Base-by-base conservation (phyloP, 306 rosid species). In the Cicer yamashitae region DNA sequence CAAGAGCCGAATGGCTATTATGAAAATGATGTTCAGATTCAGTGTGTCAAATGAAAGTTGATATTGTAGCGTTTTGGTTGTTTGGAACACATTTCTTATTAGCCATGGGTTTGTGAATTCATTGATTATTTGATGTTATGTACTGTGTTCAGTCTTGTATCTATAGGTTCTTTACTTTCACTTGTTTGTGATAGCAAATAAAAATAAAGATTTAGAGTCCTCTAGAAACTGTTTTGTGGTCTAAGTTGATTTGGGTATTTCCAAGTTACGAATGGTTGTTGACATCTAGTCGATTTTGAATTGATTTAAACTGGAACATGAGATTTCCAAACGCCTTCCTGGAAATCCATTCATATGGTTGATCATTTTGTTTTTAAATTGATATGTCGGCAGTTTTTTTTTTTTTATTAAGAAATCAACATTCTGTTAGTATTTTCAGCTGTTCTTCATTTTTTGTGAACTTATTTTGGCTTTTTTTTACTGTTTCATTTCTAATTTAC, bases 51-150 rank as follows among this genome's bases (percentile, higher is more conserved):
- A 52, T 56, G 22, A 15, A 58, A 14, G 57, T 59, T 80, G 45
- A 34, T 51, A 15, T 48, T 25, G 37, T 25, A 46, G 39, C 14
- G 2, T 53, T 69, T 76, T 44, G 56, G n/a, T 45, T 14, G 52
- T 68, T 81, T 41, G 9, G 25, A 30, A 40, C 52, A 10, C 64
- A 44, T 17, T 61, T 44, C 14, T 68, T 13, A 66, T 13, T 2
- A 38, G 63, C 30, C 22, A n/a, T 22, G 61, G 39, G 45, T 62
- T 18, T 44, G 45, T 63, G 67, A 48, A 70, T 5, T 59, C 46
- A 41, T 18, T 10, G 64, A 70, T 39, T 70, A 11, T 53, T 50
- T 71, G 67, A 43, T 51, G 74, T 69, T 70, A 68, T 78, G 2
- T 70, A 10, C 22, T 48, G 6, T 46, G 30, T 48, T 62, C 18